A percentile compares a stretch with the other conserved stretches of the same genome.
These are phyloP conservation scores for Auricularia cornea DNA, from an alignment of 768 basidiomycete genomes.

Conservation along the genomic window DNA sequence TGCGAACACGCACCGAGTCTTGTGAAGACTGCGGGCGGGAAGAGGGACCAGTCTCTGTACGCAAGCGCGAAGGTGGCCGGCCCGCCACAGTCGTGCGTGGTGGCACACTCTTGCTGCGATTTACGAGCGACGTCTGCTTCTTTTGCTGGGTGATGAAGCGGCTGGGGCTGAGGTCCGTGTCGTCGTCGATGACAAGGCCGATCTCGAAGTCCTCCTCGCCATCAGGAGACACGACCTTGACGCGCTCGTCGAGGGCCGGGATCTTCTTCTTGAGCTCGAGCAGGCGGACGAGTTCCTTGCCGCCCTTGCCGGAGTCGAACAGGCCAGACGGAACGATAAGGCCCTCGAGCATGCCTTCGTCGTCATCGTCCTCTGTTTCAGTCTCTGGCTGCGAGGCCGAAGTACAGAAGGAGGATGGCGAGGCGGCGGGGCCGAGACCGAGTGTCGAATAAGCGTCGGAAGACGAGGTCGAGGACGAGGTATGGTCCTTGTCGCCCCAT, in stretches of 20 bases:
- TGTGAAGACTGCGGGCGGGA: constrained; percentile 66
- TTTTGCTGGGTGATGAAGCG: constrained; percentile 42
- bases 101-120: constrained; percentile 55
- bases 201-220: constrained; percentile 77
- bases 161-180: constrained; percentile 74
- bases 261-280: constrained; percentile 47
- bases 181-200: constrained; percentile 77
- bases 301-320: constrained; percentile 63
- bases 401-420: constrained; percentile 62
- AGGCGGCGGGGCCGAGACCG: constrained; percentile 57
- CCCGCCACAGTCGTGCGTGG: constrained; percentile 36
- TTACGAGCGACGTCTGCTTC: constrained; percentile 28
- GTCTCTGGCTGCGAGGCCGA: constrained; percentile 63
- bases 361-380: constrained; percentile 61
- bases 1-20: constrained; percentile 62
- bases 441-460: constrained; percentile 79
- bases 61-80: constrained; percentile 56
- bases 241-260: constrained; percentile 45
- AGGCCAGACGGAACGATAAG: constrained; percentile 67
- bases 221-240: constrained; percentile 50
- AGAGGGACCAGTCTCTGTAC: constrained; percentile 27
- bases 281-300: constrained; percentile 40
- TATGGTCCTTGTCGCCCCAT: constrained; percentile 79
- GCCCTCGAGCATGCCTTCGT: constrained; percentile 61
- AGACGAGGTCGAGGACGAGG: constrained; percentile 70